These are phyloP conservation scores for Magnaporthiopsis incrustans DNA, from an alignment of 2,329 filamentous ascomycete species.

Conservation along the genomic window DNA sequence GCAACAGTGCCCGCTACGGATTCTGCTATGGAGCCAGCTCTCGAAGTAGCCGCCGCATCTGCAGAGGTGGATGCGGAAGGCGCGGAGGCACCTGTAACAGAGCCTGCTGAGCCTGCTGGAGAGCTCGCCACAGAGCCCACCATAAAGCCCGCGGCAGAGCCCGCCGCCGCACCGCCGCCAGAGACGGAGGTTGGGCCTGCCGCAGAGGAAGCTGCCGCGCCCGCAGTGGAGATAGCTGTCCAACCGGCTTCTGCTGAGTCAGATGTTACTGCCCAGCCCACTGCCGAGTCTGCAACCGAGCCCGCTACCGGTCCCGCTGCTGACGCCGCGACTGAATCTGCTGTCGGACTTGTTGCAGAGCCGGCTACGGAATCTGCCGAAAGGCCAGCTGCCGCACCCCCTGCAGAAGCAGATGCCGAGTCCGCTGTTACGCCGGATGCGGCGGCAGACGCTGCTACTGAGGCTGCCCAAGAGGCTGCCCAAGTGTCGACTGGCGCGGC, in stretches of 20 bases:
- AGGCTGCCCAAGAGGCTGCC: neutral
- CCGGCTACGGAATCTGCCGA: neutral
- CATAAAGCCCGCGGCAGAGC: neutral
- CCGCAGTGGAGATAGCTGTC: neutral
- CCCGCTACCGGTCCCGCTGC: neutral
- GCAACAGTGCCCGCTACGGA: too few species aligned
- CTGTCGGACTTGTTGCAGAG: neutral
- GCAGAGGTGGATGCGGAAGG: too few species aligned
- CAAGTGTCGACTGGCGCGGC: neutral
- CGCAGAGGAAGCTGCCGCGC: neutral
- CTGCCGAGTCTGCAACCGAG: slow-evolving; percentile 1
- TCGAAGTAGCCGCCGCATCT: too few species aligned
- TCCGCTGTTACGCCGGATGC: neutral
- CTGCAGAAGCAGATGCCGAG: slow-evolving; percentile 1
- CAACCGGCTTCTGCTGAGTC: neutral
- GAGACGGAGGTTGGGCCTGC: slow-evolving; percentile 2
- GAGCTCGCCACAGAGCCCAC: slow-evolving; percentile 1
- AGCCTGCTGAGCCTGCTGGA: neutral
- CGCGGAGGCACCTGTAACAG: too few species aligned
- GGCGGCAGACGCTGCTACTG: neutral
- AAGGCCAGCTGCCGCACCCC: neutral
- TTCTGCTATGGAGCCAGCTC: too few species aligned
- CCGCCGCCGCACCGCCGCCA: neutral
- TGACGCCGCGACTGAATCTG: neutral
- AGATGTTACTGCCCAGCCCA: neutral